phyloP scores from a whole-genome alignment of 2,329 filamentous ascomycete genomes.

The Sporothrix dimorphospora region DNA sequence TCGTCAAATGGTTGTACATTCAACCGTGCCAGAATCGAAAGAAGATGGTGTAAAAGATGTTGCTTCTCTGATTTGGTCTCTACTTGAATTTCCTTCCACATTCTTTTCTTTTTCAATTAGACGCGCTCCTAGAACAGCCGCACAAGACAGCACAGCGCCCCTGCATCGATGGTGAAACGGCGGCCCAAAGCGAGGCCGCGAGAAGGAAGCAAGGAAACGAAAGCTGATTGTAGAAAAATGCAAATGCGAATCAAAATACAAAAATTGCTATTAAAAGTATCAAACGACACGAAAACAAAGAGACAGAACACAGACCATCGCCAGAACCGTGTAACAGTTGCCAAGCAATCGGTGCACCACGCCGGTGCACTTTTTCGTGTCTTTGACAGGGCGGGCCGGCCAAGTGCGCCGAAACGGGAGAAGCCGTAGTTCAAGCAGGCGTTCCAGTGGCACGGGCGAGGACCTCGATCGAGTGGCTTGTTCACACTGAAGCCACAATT shows the following conservation, averaged over 20 bases:
- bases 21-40: too few relatives aligned
- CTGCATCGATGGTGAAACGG: constrained; percentile 13
- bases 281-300: background rate
- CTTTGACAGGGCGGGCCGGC: background rate
- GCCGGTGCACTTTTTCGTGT: background rate
- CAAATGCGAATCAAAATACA: background rate
- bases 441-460: background rate
- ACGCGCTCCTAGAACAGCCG: constrained; percentile 4
- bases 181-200: background rate
- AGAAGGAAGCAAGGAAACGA: too few relatives aligned
- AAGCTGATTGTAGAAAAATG: background rate
- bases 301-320: background rate
- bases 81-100: background rate
- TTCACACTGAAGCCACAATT: background rate
- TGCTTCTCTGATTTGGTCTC: background rate
- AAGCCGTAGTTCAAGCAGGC: background rate
- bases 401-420: background rate
- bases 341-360: background rate
- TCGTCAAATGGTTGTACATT: too few relatives aligned
- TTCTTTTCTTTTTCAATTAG: background rate
- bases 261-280: background rate
- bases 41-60: too few relatives aligned
- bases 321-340: background rate
- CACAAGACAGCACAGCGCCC: background rate
- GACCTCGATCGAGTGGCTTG: background rate